Base-by-base conservation (phyloP, 139 green algal species). In the Parachlorella kessleri region DNA sequence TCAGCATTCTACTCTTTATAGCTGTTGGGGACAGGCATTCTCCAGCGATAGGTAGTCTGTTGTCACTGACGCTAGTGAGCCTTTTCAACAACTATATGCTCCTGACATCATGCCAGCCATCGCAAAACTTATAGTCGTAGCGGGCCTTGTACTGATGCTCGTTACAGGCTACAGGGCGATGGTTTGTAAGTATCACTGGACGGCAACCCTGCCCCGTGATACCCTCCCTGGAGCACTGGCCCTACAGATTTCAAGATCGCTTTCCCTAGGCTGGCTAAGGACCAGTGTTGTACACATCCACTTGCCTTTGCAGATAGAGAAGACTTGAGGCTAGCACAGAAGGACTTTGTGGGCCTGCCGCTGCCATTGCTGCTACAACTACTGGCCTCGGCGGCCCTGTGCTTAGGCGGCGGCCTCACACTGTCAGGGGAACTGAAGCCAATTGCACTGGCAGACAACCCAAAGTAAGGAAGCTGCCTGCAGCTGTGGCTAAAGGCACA, bases 241-340 rank as follows among this genome's bases (percentile, higher is more conserved):
- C 33, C 66, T 75, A 53, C 9, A 37, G 9, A 18, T 36, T 59
- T 66, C 26, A 59, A 18, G 33, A 59, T 66, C 66, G 26, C 33
- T 64, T 33, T 53, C 26, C n/a, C n/a, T n/a, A n/a, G n/a, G n/a
- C n/a, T n/a, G n/a, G n/a, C n/a, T n/a, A n/a, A n/a, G n/a, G n/a
- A n/a, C n/a, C n/a, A n/a, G n/a, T n/a, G n/a, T n/a, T n/a, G n/a
- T n/a, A n/a, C n/a, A n/a, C n/a, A n/a, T n/a, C n/a, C 42, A 64
- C 41, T 75, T 75, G 66, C 26, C 69, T 21, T 75, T 64, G 69
- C 69, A 75, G 69, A 75, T 23, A n/a, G 69, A 35, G 69, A 75
- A 75, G 33, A 64, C n/a, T 23, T 75, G 23, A 10, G 69, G 33
- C 66, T 75, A 37, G 26, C 69, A 21, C 69, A 75, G n/a, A 32